Percentiles rank a stretch among this genome's conserved stretches.
Evolutionary conservation across 1,139 yeast species (phyloP).

Genomic region (Scheffersomyces insectosa): DNA sequence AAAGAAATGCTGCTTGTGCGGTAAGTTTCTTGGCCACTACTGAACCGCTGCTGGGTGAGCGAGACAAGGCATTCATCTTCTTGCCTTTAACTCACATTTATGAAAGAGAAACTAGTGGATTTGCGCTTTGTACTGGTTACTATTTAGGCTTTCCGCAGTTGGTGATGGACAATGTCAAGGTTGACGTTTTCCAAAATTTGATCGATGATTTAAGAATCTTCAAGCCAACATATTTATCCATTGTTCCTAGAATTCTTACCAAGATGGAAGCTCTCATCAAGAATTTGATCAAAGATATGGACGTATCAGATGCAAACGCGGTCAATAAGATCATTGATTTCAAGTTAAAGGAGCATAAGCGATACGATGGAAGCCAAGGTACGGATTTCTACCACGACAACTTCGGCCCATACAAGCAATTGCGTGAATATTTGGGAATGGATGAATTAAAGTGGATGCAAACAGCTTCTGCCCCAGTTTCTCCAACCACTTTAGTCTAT

Average conservation of each 20-base stretch:
- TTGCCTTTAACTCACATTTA: constrained; percentile 45
- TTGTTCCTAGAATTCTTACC: constrained; percentile 43
- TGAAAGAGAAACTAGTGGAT: constrained; percentile 36
- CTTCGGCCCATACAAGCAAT: constrained; percentile 11
- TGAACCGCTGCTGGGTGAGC: constrained; percentile 8
- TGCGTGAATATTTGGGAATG: constrained; percentile 17
- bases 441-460: constrained; percentile 20
- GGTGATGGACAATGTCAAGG: constrained; percentile 2
- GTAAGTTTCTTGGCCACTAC: constrained; percentile 20
- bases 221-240: constrained; percentile 32
- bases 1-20: constrained; percentile 30
- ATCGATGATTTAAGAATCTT: constrained; percentile 30
- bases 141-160: constrained; percentile 46
- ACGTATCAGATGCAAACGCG: constrained; percentile 4
- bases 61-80: constrained; percentile 23
- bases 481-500: constrained; percentile 16
- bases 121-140: constrained; percentile 35
- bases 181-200: constrained; percentile 16
- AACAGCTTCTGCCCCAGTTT: constrained; percentile 22
- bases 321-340: constrained; percentile 12
- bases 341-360: constrained; percentile 11
- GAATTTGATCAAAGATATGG: constrained; percentile 7
- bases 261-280: constrained; percentile 29
- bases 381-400: constrained; percentile 6
- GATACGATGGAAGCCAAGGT: constrained; percentile 13